Evolutionary conservation across 2,329 filamentous ascomycete species (phyloP).

Genomic region (Epichloe hybrida): DNA sequence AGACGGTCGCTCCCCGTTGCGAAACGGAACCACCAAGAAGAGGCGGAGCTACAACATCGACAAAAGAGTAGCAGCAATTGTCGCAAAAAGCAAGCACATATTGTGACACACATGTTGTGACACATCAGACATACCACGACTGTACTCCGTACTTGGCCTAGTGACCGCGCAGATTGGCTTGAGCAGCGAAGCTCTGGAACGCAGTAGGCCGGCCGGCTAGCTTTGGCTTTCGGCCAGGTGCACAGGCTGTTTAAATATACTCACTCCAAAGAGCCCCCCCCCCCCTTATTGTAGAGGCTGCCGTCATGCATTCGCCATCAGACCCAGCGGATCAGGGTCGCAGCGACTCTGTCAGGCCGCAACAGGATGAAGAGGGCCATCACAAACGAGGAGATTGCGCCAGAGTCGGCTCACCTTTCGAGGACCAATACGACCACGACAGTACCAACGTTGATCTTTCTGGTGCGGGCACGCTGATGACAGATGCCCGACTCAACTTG

Average conservation of each 20-base stretch:
- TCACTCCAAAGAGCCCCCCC: neutral
- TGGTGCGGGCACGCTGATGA: slow-evolving; percentile 1
- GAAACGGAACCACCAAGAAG: neutral
- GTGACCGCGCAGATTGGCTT: neutral
- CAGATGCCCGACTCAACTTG: slow-evolving; percentile 5
- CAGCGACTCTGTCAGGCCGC: neutral
- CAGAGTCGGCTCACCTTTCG: neutral
- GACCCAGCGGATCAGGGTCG: neutral
- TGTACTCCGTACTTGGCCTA: neutral
- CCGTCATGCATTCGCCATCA: slow-evolving; percentile 3
- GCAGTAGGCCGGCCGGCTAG: slow-evolving; percentile 1
- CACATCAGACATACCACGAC: slow-evolving; percentile 3
- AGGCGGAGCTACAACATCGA: neutral
- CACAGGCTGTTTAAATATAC: neutral
- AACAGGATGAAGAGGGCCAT: slow-evolving; percentile 2
- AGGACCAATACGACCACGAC: slow-evolving; percentile 1
- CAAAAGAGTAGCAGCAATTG: neutral
- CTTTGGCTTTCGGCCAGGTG: neutral
- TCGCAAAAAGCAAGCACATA: slow-evolving; percentile 2
- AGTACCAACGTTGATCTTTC: slow-evolving; percentile 1
- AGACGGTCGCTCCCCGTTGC: neutral
- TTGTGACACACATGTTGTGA: slow-evolving; percentile 2
- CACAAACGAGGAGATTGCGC: neutral
- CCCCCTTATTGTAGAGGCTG: neutral
- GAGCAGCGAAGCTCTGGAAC: neutral